These are phyloP conservation scores for Aspergillus sclerotialis DNA, from an alignment of 2,329 filamentous ascomycete species.

Conservation along the genomic window DNA sequence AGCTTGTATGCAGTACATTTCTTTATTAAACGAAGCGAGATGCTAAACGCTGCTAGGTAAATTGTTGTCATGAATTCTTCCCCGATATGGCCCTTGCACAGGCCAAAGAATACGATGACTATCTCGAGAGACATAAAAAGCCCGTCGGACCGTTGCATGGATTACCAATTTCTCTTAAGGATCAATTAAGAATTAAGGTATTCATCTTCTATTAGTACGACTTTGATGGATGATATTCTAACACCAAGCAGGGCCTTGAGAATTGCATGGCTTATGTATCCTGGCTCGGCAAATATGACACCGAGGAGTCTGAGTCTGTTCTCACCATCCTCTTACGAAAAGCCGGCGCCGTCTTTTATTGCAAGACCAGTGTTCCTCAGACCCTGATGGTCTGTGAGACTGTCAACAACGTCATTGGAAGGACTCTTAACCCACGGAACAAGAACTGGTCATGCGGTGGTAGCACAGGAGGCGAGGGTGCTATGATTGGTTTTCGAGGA, in stretches of 20 bases:
- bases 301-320: conserved; percentile 9
- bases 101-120: conserved; percentile 25
- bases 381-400: conserved; percentile 21
- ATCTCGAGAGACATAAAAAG: conserved; percentile 13
- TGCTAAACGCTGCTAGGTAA: background rate
- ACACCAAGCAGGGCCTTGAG: conserved; percentile 11
- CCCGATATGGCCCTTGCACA: conserved; percentile 23
- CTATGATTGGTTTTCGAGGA: conserved; percentile 24
- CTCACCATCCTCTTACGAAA: conserved; percentile 12
- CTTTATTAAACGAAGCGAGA: background rate
- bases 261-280: conserved; percentile 14
- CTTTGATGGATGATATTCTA: background rate
- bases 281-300: conserved; percentile 6
- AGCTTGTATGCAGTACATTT: conserved; percentile 9
- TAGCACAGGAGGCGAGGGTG: conserved; percentile 23
- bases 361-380: conserved; percentile 23
- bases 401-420: conserved; percentile 16
- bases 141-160: conserved; percentile 27
- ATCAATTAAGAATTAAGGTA: conserved; percentile 4
- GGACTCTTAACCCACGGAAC: conserved; percentile 16
- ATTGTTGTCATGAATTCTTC: conserved; percentile 27
- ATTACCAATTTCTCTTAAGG: conserved; percentile 27
- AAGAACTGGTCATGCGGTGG: conserved; percentile 14
- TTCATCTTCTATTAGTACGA: conserved; percentile 6
- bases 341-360: conserved; percentile 18